A percentile compares a stretch with the other conserved stretches of the same genome.
phyloP scores from a whole-genome alignment of 2,329 filamentous ascomycete genomes.

The Clonostachys rhizophaga region DNA sequence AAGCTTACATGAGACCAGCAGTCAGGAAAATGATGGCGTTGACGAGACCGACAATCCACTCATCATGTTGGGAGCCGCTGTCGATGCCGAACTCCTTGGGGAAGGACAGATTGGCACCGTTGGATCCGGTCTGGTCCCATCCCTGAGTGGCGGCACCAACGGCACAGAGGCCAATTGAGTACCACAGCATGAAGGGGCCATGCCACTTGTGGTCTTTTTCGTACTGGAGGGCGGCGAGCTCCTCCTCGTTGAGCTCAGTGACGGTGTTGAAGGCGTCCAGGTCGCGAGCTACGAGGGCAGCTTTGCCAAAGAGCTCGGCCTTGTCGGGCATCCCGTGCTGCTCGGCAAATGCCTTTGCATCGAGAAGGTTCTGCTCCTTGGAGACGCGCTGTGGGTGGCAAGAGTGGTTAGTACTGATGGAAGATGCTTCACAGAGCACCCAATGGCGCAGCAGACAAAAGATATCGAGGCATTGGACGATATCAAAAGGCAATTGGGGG shows the following conservation, averaged over 20 bases:
- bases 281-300: conserved; percentile 48
- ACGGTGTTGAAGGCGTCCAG: conserved; percentile 51
- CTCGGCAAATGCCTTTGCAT: conserved; percentile 54
- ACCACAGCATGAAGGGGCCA: conserved; percentile 56
- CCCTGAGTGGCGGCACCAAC: conserved; percentile 64
- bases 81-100: conserved; percentile 36
- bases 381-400: conserved; percentile 13
- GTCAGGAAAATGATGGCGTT: conserved; percentile 51
- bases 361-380: conserved; percentile 41
- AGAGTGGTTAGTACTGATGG: not conserved
- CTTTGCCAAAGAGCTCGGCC: conserved; percentile 53
- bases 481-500: no score
- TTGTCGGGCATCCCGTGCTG: conserved; percentile 55
- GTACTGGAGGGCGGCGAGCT: conserved; percentile 51
- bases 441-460: not conserved
- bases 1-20: conserved; percentile 29
- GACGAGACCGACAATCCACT: conserved; percentile 57
- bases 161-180: conserved; percentile 63
- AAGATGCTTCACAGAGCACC: not conserved
- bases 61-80: conserved; percentile 18
- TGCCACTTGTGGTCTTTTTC: conserved; percentile 64
- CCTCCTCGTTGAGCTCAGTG: conserved; percentile 49
- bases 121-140: conserved; percentile 61
- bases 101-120: conserved; percentile 59
- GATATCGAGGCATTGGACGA: no score